Evolutionary conservation across 345 rosid species (phyloP).

Genomic region (Microthlaspi erraticum): DNA sequence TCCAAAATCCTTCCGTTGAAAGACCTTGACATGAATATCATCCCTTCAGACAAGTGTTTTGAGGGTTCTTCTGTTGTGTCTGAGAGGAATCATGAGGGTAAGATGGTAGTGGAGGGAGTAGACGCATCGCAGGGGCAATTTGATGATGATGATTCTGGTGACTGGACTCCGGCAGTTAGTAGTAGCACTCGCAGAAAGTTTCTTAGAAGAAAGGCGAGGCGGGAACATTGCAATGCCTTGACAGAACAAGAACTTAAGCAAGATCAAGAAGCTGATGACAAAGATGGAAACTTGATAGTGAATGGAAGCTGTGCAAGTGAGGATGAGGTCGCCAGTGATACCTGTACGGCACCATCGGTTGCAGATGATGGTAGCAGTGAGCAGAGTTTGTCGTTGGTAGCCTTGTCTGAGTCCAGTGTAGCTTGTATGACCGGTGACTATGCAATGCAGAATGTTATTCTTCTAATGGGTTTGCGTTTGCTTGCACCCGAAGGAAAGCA

Average conservation of each 20-base stretch:
- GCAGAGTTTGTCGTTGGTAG: constrained; percentile 85
- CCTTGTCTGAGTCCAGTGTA: constrained; percentile 88
- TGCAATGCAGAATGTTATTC: constrained; percentile 95
- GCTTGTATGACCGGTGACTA: constrained; percentile 92
- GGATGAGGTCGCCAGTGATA: constrained; percentile 52
- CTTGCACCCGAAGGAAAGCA: constrained; percentile 92
- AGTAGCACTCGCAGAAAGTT: constrained; percentile 85
- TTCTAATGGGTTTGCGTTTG: constrained; percentile 92
- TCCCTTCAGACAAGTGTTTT: constrained; percentile 49
- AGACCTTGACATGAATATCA: constrained; percentile 64
- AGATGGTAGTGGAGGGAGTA: constrained; percentile 85
- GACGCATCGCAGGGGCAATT: constrained; percentile 84
- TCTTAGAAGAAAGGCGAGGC: constrained; percentile 76
- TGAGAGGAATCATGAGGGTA: constrained; percentile 63
- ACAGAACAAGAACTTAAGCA: constrained; percentile 64
- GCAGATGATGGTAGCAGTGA: constrained; percentile 75
- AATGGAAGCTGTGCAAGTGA: constrained; percentile 37
- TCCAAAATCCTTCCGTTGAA: constrained; percentile 87
- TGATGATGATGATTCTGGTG: constrained; percentile 56
- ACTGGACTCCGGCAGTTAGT: constrained; percentile 92
- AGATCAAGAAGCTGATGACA: constrained; percentile 49
- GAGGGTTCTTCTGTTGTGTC: constrained; percentile 55
- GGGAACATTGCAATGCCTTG: constrained; percentile 56
- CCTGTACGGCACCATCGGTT: constrained; percentile 52
- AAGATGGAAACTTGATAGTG: constrained; percentile 34